Percentiles rank a stretch among this genome's conserved stretches.
Evolutionary conservation across 768 basidiomycete genomes (phyloP).

Genomic region (Suillus luteus): DNA sequence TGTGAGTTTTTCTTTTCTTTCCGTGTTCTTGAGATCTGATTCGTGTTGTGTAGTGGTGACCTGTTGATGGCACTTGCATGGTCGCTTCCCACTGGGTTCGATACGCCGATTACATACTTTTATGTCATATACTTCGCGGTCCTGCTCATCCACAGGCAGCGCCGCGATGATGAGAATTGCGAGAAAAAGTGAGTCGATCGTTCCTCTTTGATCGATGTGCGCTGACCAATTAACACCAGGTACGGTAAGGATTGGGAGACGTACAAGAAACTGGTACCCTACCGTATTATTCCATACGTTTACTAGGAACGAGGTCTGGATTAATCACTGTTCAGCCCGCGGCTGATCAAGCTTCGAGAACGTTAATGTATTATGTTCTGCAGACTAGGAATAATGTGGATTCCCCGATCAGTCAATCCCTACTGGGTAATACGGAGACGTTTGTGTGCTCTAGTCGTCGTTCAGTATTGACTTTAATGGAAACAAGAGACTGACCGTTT

Average conservation of each 20-base stretch:
- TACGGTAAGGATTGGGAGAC: constrained; percentile 94
- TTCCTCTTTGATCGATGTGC: constrained; percentile 3
- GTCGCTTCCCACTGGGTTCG: constrained; percentile 91
- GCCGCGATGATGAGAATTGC: constrained; percentile 90
- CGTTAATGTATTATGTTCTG: neutral
- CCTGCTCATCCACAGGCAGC: constrained; percentile 87
- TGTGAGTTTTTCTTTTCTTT: constrained; percentile 44
- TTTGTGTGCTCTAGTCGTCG: neutral
- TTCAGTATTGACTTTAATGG: neutral
- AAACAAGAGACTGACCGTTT: neutral
- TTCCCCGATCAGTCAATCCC: neutral
- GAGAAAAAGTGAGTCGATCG: constrained; percentile 70
- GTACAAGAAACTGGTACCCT: constrained; percentile 87
- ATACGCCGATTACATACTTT: constrained; percentile 94
- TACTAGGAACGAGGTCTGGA: constrained; percentile 45
- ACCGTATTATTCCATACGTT: constrained; percentile 81
- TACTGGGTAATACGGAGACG: neutral
- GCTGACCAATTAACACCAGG: constrained; percentile 39
- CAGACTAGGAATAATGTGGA: neutral
- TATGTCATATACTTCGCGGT: constrained; percentile 88
- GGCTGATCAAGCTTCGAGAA: neutral
- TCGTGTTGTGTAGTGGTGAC: constrained; percentile 58
- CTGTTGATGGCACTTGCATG: constrained; percentile 89
- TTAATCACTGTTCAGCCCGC: neutral
- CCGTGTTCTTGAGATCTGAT: constrained; percentile 1